These are phyloP conservation scores for Clonostachys chloroleuca DNA, from an alignment of 2,329 filamentous ascomycete species.

Conservation along the genomic window DNA sequence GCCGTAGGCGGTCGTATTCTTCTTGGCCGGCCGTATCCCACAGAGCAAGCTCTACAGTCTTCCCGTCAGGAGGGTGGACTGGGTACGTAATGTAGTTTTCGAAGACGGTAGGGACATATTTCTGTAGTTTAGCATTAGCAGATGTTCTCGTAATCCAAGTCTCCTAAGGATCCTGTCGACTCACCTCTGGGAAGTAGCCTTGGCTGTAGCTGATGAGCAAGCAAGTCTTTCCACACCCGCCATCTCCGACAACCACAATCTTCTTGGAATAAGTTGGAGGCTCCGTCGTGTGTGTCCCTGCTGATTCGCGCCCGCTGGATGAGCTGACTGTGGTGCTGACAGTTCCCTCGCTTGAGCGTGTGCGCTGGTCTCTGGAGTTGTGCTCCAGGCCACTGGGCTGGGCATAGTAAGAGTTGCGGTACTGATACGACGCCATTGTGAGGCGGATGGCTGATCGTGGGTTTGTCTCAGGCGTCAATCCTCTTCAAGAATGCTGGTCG, in stretches of 20 bases:
- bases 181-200: conserved; percentile 97
- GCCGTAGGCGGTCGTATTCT: conserved; percentile 94
- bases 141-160: too few relatives aligned
- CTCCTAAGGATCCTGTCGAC: conserved; percentile 9
- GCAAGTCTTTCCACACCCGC: conserved; percentile 98
- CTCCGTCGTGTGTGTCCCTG: conserved; percentile 82
- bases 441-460: conserved; percentile 6
- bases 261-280: conserved; percentile 96
- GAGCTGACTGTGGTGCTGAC: conserved; percentile 80
- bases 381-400: conserved; percentile 18
- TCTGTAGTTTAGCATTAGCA: conserved; percentile 46
- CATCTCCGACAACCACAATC: conserved; percentile 97
- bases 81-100: conserved; percentile 99
- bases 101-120: conserved; percentile 99
- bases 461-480: conserved; percentile 1
- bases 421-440: conserved; percentile 47
- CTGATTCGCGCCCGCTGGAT: conserved; percentile 71
- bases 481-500: background rate
- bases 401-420: conserved; percentile 50
- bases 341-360: conserved; percentile 81
- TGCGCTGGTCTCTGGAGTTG: conserved; percentile 43
- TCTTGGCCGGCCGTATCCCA: conserved; percentile 99
- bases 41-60: conserved; percentile 91
- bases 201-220: conserved; percentile 98
- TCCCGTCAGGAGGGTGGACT: conserved; percentile 79